phyloP scores from a whole-genome alignment of 202 grass and related monocot species.

The Carex sylvatica region DNA sequence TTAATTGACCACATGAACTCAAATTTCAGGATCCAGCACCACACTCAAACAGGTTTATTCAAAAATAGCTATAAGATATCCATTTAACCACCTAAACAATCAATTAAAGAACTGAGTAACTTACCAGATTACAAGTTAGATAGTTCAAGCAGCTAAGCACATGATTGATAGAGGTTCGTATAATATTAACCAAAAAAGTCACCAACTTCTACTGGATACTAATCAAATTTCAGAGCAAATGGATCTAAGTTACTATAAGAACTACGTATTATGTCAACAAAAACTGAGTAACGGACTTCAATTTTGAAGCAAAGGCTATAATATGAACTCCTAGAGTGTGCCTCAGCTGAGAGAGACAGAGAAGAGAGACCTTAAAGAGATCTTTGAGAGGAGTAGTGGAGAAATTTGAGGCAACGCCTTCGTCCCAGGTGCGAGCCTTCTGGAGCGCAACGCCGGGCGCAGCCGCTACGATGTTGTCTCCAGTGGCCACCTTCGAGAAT shows the following conservation, averaged over 20 bases:
- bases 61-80: background rate
- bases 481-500: constrained; percentile 45
- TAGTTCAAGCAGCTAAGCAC: background rate
- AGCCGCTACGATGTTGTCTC: constrained; percentile 63
- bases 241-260: background rate
- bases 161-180: background rate
- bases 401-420: constrained; percentile 83
- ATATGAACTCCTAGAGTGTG: background rate
- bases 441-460: constrained; percentile 77
- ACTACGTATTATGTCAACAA: background rate
- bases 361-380: constrained; percentile 49
- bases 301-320: background rate
- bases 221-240: background rate
- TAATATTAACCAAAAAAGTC: background rate
- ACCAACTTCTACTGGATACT: background rate
- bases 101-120: background rate
- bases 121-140: background rate
- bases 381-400: constrained; percentile 75
- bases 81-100: background rate
- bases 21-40: background rate
- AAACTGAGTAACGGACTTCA: background rate
- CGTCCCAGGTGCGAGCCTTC: constrained; percentile 88
- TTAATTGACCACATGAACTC: background rate
- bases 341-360: background rate
- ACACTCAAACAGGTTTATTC: background rate